phyloP scores from a whole-genome alignment of 768 basidiomycete species.

The Hysterangium stoloniferum region DNA sequence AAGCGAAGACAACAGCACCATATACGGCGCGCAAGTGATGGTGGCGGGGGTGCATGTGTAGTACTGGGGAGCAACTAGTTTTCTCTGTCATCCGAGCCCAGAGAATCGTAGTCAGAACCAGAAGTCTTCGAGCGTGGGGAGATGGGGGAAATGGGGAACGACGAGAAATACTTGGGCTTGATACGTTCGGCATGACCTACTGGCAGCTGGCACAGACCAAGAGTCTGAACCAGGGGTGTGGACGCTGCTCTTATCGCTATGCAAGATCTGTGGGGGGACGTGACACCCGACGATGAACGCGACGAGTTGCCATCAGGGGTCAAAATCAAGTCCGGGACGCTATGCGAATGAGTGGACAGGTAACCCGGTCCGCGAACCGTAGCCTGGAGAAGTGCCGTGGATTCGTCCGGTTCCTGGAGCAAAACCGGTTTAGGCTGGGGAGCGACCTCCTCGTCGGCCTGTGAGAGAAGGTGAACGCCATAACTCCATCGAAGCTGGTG shows the following conservation, averaged over 20 bases:
- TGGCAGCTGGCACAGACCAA: too few species aligned
- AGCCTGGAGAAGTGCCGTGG: background rate
- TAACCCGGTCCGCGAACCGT: constrained; percentile 10
- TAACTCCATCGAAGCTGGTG: constrained; percentile 84
- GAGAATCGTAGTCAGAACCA: constrained; percentile 15
- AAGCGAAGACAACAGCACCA: constrained; percentile 21
- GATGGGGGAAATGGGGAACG: constrained; percentile 52
- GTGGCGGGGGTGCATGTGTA: background rate
- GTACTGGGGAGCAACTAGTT: constrained; percentile 13
- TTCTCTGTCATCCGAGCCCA: constrained; percentile 19
- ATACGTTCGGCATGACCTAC: too few species aligned
- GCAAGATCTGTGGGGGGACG: background rate
- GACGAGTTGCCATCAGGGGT: background rate
- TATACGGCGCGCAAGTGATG: constrained; percentile 18
- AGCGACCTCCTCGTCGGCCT: constrained; percentile 49
- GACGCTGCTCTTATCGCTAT: too few species aligned
- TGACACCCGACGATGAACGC: background rate
- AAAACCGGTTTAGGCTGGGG: constrained; percentile 6
- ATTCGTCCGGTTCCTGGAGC: constrained; percentile 4
- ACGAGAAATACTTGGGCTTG: constrained; percentile 47
- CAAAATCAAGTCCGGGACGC: background rate
- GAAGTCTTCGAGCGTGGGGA: constrained; percentile 4
- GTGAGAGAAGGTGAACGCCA: constrained; percentile 75
- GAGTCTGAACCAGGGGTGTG: too few species aligned
- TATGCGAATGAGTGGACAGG: constrained; percentile 1